Conservation (phyloP, 345 rosid genomes). For the Populus tremula region DNA sequence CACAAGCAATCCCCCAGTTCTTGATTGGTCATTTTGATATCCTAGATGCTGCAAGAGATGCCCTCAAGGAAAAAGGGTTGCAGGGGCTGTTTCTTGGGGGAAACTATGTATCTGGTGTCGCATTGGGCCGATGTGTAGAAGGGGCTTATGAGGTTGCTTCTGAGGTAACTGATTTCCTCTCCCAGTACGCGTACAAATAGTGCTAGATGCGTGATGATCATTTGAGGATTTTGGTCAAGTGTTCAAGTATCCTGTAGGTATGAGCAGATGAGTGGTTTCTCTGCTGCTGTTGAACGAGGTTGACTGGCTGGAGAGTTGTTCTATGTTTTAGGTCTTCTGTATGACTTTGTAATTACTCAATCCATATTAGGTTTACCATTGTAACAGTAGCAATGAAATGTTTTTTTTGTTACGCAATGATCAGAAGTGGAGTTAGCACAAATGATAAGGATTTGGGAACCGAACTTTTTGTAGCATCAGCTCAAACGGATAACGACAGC, state of each 20-base stretch:
- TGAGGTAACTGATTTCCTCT: slow-evolving; percentile 61
- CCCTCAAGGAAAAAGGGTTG: slow-evolving; percentile 48
- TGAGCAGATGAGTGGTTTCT: background rate
- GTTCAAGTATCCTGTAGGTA: background rate
- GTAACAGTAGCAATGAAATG: background rate
- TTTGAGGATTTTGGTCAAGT: background rate
- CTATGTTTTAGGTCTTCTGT: background rate
- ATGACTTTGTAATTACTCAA: background rate
- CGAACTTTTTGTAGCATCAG: background rate
- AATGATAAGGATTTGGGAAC: background rate
- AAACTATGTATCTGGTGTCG: slow-evolving; percentile 79
- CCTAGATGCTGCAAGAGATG: slow-evolving; percentile 59
- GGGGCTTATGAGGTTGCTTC: slow-evolving; percentile 76
- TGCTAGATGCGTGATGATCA: background rate
- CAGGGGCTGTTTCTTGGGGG: slow-evolving; percentile 78
- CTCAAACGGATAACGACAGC: background rate
- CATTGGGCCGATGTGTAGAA: slow-evolving; percentile 84
- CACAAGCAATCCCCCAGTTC: slow-evolving; percentile 94
- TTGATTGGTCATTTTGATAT: slow-evolving; percentile 75
- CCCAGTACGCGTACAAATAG: slow-evolving; percentile 54
- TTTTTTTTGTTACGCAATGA: slow-evolving; percentile 1
- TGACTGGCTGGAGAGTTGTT: slow-evolving; percentile 4
- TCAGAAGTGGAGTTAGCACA: background rate
- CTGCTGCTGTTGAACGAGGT: slow-evolving; percentile 4
- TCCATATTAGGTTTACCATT: background rate